These are phyloP conservation scores for Tetramitus jugosus DNA, from an alignment of 208 protist genomes.

Conservation along the genomic window DNA sequence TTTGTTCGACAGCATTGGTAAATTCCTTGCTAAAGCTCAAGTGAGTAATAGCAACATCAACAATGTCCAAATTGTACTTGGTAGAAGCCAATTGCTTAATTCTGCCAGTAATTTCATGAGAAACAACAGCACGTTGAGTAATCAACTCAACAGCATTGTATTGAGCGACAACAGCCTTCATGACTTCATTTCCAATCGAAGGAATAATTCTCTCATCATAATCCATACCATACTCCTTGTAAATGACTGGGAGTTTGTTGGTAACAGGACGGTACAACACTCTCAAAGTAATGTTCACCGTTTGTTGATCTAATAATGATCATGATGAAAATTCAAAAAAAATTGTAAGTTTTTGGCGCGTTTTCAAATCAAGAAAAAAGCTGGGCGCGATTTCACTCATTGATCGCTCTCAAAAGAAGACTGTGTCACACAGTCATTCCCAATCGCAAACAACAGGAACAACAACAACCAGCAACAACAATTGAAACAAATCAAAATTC, in stretches of 20 bases:
- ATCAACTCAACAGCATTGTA: constrained; percentile 97
- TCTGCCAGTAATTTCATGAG: constrained; percentile 72
- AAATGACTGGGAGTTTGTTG: constrained; percentile 82
- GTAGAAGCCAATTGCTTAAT: constrained; percentile 72
- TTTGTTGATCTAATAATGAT: constrained; percentile 82
- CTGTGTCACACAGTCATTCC: too few relatives aligned
- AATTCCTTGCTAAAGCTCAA: constrained; percentile 91
- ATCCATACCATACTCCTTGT: constrained; percentile 83
- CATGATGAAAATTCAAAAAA: neutral
- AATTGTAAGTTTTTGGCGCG: neutral
- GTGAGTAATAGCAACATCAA: constrained; percentile 95
- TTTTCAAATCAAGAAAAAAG: neutral
- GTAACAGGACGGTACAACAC: constrained; percentile 90
- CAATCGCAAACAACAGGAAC: too few relatives aligned
- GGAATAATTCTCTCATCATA: constrained; percentile 95
- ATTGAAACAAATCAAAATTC: too few relatives aligned
- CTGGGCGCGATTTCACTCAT: neutral
- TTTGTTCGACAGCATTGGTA: constrained; percentile 82
- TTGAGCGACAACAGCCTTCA: constrained; percentile 95
- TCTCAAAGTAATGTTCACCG: constrained; percentile 95
- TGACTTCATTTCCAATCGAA: constrained; percentile 96
- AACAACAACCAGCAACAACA: too few relatives aligned
- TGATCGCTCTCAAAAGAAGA: neutral
- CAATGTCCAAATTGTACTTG: constrained; percentile 93
- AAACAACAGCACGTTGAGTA: constrained; percentile 86